Percentiles rank a stretch among this genome's conserved stretches.
These are phyloP conservation scores for Wallacemonas rigidus DNA, from an alignment of 208 protist species.

Conservation along the genomic window DNA sequence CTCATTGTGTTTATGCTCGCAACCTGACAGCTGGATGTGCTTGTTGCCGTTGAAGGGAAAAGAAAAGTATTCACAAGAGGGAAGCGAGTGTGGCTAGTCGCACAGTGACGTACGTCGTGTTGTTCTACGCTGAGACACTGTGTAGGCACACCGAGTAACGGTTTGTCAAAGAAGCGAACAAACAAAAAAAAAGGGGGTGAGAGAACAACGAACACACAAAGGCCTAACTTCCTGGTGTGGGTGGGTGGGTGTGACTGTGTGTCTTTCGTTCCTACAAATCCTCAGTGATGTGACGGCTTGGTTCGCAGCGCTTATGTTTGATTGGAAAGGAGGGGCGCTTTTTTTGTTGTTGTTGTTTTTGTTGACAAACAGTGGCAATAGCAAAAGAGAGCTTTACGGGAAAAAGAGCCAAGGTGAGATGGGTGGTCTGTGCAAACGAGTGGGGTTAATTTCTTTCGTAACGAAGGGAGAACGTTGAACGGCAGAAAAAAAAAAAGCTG, in stretches of 20 bases:
- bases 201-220: no score
- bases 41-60: not conserved
- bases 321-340: not conserved
- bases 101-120: not conserved
- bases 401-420: not conserved
- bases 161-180: no score
- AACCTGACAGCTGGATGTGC: not conserved
- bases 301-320: slow-evolving; percentile 5
- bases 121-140: no score
- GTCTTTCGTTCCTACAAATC: slow-evolving; percentile 2
- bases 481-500: not conserved
- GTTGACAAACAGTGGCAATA: no score
- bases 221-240: not conserved
- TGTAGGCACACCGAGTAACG: no score
- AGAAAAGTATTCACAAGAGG: slow-evolving; percentile 7
- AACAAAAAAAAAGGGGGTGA: no score
- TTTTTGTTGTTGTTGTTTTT: not conserved
- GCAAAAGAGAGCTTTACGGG: no score
- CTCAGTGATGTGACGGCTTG: slow-evolving; percentile 8
- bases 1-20: slow-evolving; percentile 15
- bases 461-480: slow-evolving; percentile 6
- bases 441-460: slow-evolving; percentile 3
- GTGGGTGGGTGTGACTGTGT: not conserved
- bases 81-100: not conserved
- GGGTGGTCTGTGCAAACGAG: slow-evolving; percentile 2